Conservation (phyloP, 139 green algal genomes). For the Tetradesmus obliquus region DNA sequence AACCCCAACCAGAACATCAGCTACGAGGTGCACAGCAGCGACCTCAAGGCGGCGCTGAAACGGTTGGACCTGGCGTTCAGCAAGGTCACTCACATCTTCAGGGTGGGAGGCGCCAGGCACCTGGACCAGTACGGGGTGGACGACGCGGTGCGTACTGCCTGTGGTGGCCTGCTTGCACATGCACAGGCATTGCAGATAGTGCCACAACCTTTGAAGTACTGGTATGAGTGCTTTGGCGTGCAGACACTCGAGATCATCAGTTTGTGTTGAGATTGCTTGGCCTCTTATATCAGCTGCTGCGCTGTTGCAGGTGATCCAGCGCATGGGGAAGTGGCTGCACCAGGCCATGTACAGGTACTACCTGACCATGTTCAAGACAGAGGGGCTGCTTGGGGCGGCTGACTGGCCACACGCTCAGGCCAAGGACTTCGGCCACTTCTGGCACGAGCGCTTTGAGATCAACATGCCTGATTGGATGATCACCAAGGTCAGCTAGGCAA, state of each 20-base stretch:
- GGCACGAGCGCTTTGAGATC: constrained; percentile 17
- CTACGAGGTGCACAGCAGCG: neutral
- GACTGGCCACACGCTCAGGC: constrained; percentile 12
- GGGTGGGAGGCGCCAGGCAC: constrained; percentile 14
- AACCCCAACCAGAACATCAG: neutral
- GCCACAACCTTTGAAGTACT: neutral
- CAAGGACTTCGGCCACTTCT: constrained; percentile 22
- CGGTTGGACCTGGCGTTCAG: neutral
- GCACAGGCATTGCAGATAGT: too few species aligned
- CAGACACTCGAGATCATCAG: too few species aligned
- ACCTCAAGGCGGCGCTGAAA: neutral
- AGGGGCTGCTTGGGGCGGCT: constrained; percentile 26
- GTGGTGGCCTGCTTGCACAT: neutral
- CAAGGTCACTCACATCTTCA: constrained; percentile 30
- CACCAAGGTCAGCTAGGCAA: neutral
- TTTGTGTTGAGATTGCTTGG: too few species aligned
- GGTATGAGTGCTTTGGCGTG: too few species aligned
- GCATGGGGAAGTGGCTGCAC: constrained; percentile 34
- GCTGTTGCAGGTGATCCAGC: constrained; percentile 26
- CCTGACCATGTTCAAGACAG: constrained; percentile 42
- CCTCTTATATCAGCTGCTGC: neutral
- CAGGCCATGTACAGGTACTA: constrained; percentile 34
- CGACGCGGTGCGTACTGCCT: neutral
- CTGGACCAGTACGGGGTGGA: constrained; percentile 16
- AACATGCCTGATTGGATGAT: constrained; percentile 5